Conservation (phyloP, 1,284 basidiomycete species). For the Ganoderma lucidum region DNA sequence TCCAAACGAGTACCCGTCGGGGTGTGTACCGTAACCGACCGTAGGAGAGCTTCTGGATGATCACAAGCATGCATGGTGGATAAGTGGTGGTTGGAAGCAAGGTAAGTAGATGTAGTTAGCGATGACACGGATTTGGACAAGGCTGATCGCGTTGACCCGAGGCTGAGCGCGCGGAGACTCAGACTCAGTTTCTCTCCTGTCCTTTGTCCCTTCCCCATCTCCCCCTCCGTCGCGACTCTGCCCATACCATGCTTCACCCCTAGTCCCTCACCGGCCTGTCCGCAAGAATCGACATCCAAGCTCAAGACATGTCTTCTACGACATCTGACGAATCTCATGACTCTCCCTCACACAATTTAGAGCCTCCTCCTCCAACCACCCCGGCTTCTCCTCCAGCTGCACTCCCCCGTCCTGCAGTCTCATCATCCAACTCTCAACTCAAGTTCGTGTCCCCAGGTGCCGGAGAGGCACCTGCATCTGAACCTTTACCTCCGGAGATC, state of each 20-base stretch:
- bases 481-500: constrained; percentile 54
- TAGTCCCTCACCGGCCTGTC: constrained; percentile 15
- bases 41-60: too few relatives aligned
- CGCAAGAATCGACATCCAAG: constrained; percentile 2
- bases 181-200: constrained; percentile 9
- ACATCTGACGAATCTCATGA: constrained; percentile 31
- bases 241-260: constrained; percentile 26
- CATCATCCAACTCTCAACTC: constrained; percentile 21
- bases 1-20: background rate
- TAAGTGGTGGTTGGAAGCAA: background rate
- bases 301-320: constrained; percentile 30
- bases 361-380: constrained; percentile 21
- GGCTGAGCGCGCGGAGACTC: constrained; percentile 7
- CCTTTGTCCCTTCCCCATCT: constrained; percentile 22
- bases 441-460: constrained; percentile 22
- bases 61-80: background rate
- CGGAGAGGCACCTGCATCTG: constrained; percentile 16
- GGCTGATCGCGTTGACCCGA: constrained; percentile 25
- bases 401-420: constrained; percentile 25
- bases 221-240: constrained; percentile 14
- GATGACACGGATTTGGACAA: constrained; percentile 27
- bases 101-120: background rate
- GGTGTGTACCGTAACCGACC: background rate
- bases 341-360: constrained; percentile 11
- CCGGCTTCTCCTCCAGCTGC: constrained; percentile 28